These are phyloP conservation scores for Heritiera fomes DNA, from an alignment of 345 rosid species.

Conservation along the genomic window DNA sequence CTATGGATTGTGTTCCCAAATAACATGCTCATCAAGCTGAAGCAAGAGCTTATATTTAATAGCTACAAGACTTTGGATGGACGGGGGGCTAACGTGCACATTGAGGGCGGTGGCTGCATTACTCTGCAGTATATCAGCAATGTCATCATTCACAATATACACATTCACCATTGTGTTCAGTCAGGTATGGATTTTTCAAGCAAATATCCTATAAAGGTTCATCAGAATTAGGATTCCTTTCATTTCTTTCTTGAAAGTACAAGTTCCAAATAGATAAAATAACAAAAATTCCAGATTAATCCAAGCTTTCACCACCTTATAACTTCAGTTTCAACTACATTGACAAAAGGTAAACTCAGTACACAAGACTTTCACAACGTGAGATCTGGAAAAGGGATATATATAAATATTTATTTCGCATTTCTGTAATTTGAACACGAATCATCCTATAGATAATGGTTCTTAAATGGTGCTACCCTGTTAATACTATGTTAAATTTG, in stretches of 20 bases:
- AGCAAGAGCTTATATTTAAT: conserved; percentile 86
- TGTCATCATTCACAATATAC: conserved; percentile 86
- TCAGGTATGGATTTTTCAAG: conserved; percentile 53
- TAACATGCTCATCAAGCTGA: conserved; percentile 80
- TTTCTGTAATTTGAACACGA: too few relatives aligned
- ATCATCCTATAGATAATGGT: too few relatives aligned
- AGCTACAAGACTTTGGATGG: conserved; percentile 96
- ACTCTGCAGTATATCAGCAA: conserved; percentile 88
- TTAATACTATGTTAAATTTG: background rate
- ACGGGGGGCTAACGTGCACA: conserved; percentile 93
- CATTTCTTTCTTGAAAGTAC: background rate
- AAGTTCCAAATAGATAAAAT: too few relatives aligned
- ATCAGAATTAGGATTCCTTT: background rate
- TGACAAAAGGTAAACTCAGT: too few relatives aligned
- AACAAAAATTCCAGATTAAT: too few relatives aligned
- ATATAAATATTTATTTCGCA: too few relatives aligned
- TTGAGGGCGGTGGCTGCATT: conserved; percentile 92
- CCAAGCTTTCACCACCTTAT: too few relatives aligned
- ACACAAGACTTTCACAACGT: too few relatives aligned
- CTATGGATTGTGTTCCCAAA: conserved; percentile 94
- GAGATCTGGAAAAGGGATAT: too few relatives aligned
- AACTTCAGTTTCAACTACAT: too few relatives aligned
- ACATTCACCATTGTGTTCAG: conserved; percentile 77
- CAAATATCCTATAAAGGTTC: conserved; percentile 12
- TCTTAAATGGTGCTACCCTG: too few relatives aligned